phyloP scores from a whole-genome alignment of 805 yeast species.

The Kurtzmaniella cleridarum region DNA sequence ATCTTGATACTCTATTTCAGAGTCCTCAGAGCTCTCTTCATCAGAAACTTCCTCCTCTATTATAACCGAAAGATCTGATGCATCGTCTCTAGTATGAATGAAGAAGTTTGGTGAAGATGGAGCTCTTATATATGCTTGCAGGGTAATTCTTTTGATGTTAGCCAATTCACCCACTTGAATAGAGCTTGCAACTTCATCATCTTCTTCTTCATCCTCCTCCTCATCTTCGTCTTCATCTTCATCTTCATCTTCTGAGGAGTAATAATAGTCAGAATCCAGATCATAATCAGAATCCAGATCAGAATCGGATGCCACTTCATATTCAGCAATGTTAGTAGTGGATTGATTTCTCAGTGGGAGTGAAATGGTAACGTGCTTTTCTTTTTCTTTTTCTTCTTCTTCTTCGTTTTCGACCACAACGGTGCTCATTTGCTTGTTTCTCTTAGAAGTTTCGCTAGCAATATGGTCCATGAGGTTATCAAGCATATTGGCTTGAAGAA shows the following conservation, averaged over 20 bases:
- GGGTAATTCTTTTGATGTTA: background rate
- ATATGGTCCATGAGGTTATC: slow-evolving; percentile 58
- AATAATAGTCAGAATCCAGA: slow-evolving; percentile 16
- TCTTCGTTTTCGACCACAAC: slow-evolving; percentile 6
- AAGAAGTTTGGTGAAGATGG: slow-evolving; percentile 1
- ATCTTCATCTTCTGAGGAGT: slow-evolving; percentile 12
- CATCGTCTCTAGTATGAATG: background rate
- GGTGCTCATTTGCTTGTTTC: slow-evolving; percentile 10
- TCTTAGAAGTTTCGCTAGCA: slow-evolving; percentile 22
- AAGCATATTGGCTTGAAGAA: slow-evolving; percentile 66
- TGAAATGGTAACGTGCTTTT: slow-evolving; percentile 8
- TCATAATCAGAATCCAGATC: slow-evolving; percentile 13
- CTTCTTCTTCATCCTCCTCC: slow-evolving; percentile 1
- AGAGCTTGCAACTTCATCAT: background rate
- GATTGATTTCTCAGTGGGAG: slow-evolving; percentile 8
- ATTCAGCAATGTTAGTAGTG: slow-evolving; percentile 29
- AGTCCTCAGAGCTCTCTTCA: slow-evolving; percentile 1
- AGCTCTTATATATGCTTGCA: background rate
- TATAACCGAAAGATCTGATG: slow-evolving; percentile 1
- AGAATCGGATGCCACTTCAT: slow-evolving; percentile 30
- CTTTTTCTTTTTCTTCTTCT: slow-evolving; percentile 5
- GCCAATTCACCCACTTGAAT: background rate
- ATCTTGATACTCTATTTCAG: slow-evolving; percentile 5
- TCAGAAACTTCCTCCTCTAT: slow-evolving; percentile 9
- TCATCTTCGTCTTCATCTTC: slow-evolving; percentile 4